Evolutionary conservation across 805 yeast species (phyloP), one percentile per base, ranked within the genome.

Genomic region (Pichia exigua): DNA sequence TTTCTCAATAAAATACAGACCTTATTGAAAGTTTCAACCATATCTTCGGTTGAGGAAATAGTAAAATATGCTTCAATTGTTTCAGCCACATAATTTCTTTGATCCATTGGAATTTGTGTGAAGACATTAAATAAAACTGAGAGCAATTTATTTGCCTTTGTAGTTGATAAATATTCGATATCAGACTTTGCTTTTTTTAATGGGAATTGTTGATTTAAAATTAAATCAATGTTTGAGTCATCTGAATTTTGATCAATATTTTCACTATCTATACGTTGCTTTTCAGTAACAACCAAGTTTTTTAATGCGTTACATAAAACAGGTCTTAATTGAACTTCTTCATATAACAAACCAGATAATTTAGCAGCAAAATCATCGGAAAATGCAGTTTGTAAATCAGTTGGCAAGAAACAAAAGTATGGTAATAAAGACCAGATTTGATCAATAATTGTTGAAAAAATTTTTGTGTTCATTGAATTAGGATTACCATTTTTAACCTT

Each of bases 361-460:
- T 75, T 69, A 49, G 89, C 79, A 12, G 97, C 96, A 71, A 90
- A 88, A 26, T 76, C 78, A 64, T 84, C 88, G 50, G 80, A 78
- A 63, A 92, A 89, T 0, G 87, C 71, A 10, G 63, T 61, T 22
- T 63, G 66, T 58, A 89, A 72, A 68, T 94, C 99, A 26, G 71
- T 73, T 35, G 98, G 96, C 59, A 91, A 74, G 63, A 87, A 94
- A 63, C 94, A 85, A 67, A 90, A 94, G 59, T 83, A 85, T 18
- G 98, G 96, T 55, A 94, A 73, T 56, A 91, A 73, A 1, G 95
- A 82, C 97, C 97, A 90, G 35, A 91, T 75, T 74, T 94, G 99
- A 64, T 87, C 96, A 42, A 87, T 73, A 44, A 94, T 80, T 2
- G 99, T 92, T 60, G 82, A 78, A 64, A 87, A 86, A 48, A 94